Conservation (phyloP, 176 grass and related monocot species). For the Saccharum officinarum region DNA sequence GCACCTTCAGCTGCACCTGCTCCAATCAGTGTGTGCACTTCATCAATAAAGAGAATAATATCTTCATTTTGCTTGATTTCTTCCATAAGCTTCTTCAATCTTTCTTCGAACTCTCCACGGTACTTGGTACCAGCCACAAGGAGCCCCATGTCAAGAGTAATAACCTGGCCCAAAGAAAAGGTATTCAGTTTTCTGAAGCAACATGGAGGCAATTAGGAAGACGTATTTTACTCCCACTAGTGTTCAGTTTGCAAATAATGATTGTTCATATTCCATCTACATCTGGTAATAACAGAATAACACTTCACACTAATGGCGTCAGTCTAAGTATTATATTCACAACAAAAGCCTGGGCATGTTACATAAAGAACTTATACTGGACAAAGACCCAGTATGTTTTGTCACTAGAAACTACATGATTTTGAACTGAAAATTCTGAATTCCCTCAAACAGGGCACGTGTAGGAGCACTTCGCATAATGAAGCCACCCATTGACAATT, state of each 20-base stretch:
- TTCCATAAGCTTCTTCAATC: slow-evolving; percentile 96
- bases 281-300: neutral
- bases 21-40: slow-evolving; percentile 96
- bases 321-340: neutral
- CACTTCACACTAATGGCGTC: neutral
- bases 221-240: no score
- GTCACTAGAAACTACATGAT: no score
- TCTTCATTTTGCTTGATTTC: slow-evolving; percentile 98
- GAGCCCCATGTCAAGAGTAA: no score
- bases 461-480: no score
- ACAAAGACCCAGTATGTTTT: neutral
- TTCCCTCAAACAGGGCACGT: neutral
- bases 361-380: neutral
- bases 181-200: neutral
- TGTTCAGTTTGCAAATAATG: neutral
- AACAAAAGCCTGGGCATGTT: neutral
- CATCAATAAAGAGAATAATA: slow-evolving; percentile 98
- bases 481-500: no score
- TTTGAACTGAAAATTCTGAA: neutral
- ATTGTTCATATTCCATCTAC: neutral
- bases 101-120: slow-evolving; percentile 37
- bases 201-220: no score
- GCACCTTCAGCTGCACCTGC: slow-evolving; percentile 67
- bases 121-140: no score
- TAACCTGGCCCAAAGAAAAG: neutral